Evolutionary conservation across 768 basidiomycete species (phyloP), one percentile per base, ranked within the genome.

Genomic region (Trametes cubensis): DNA sequence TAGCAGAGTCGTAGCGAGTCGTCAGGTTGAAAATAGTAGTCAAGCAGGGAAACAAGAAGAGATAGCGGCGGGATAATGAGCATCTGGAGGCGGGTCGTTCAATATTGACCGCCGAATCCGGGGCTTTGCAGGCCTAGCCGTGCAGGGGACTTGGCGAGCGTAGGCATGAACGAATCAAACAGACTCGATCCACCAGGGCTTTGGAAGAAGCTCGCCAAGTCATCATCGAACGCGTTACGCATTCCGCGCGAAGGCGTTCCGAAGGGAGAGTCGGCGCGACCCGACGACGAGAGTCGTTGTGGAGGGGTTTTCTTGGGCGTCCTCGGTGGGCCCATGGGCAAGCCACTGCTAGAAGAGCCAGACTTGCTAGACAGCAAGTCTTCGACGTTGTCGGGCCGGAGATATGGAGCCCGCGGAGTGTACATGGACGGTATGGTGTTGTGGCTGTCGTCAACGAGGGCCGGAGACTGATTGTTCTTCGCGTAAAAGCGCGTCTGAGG

Each of bases 221-320:
- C 91, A 51, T 92, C 91, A 50, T 90, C 88, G 23, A 92, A 76
- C 34, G 81, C 76, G 34, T 82, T 77, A 4, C 89, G 88, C 10
- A 72, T 91, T 88, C 76, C 62, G 3, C 81, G 74, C 46, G 81
- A 77, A 6, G 76, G 74, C 18, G 74, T 71, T 14, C 72, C 61
- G 23, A 66, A 67, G 14, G 67, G 70, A 14, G 70, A 71, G 20
- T 21, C 44, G 13, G 26, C 59, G 15, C n/a, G 62, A 14, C 78
- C 78, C 4, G 84, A 85, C 14, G 81, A 56, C 18, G 28, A 13
- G 41, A n/a, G 40, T 11, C 60, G 39, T 46, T 55, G 20, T 80
- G 79, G 71, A 0, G 80, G 79, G 11, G 78, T 79, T 62, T 79
- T 66, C 48, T 52, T 66, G 2, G 64, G 61, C 6, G 64, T 66